These are phyloP conservation scores for Aschersonia sp. DNA, from an alignment of 2,329 filamentous ascomycete species.

Conservation along the genomic window DNA sequence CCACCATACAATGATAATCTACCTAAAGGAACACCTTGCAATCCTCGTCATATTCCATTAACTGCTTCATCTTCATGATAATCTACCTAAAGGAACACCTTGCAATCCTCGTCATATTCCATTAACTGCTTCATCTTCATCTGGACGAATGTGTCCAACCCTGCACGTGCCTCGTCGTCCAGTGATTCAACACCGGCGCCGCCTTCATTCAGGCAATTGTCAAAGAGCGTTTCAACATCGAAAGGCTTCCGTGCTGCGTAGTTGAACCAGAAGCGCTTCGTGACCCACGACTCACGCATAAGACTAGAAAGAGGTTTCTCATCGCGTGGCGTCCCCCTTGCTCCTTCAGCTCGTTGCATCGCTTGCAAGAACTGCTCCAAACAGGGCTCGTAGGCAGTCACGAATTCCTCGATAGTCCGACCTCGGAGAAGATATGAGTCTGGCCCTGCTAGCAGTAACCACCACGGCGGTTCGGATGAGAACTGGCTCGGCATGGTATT, in stretches of 20 bases:
- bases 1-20: too few species aligned
- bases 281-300: constrained; percentile 21
- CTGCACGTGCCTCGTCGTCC: constrained; percentile 9
- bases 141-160: constrained; percentile 11
- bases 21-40: constrained; percentile 1
- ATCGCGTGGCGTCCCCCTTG: background rate
- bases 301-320: constrained; percentile 7
- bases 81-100: too few species aligned
- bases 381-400: constrained; percentile 14
- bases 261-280: constrained; percentile 21
- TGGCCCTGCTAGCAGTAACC: constrained; percentile 17
- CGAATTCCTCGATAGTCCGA: constrained; percentile 9
- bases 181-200: constrained; percentile 9
- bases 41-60: constrained; percentile 14
- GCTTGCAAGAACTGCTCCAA: constrained; percentile 21
- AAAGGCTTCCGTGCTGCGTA: constrained; percentile 19
- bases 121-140: constrained; percentile 16
- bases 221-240: constrained; percentile 20
- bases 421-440: constrained; percentile 10
- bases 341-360: constrained; percentile 14
- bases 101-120: constrained; percentile 14
- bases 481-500: constrained; percentile 25
- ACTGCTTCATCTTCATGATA: constrained; percentile 16
- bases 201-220: constrained; percentile 12
- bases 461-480: constrained; percentile 22